phyloP scores from a whole-genome alignment of 2,329 filamentous ascomycete genomes.

The Epichloe hybrida region DNA sequence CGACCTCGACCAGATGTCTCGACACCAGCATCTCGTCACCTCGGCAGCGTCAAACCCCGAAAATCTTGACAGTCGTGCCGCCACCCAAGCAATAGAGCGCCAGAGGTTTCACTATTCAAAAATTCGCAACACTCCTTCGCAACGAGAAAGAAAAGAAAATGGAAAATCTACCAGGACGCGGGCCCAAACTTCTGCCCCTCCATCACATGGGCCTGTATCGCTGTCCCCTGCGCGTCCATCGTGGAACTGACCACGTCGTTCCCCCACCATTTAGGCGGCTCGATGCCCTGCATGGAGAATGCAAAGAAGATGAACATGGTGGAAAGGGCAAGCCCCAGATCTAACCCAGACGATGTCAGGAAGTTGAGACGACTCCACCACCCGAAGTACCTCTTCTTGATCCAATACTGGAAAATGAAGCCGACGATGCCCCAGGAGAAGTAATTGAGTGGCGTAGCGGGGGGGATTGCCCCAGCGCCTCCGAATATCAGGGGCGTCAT shows the following conservation, averaged over 20 bases:
- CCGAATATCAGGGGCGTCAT: conserved; percentile 53
- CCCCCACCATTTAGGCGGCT: conserved; percentile 57
- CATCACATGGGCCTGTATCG: conserved; percentile 39
- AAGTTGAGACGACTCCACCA: conserved; percentile 71
- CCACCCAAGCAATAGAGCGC: not conserved
- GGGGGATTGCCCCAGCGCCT: conserved; percentile 43
- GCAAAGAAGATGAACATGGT: conserved; percentile 60
- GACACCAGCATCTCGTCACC: not conserved
- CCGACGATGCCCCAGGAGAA: conserved; percentile 62
- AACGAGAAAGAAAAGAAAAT: not conserved
- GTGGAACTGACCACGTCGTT: conserved; percentile 45
- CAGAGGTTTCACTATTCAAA: not conserved
- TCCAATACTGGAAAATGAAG: conserved; percentile 54
- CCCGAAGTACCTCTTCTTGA: conserved; percentile 47
- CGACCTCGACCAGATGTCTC: conserved; percentile 14
- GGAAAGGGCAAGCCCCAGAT: conserved; percentile 52
- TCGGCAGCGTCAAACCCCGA: not conserved
- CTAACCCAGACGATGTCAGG: conserved; percentile 54
- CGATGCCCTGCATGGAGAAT: conserved; percentile 48
- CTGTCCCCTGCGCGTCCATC: conserved; percentile 46
- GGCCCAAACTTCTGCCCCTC: conserved; percentile 51
- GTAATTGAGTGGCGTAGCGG: conserved; percentile 61
- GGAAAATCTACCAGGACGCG: conserved; percentile 28
- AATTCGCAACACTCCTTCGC: no score
- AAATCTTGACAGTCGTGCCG: not conserved